Base-by-base conservation (phyloP, 768 basidiomycete genomes). In the Chalciporus chontae region DNA sequence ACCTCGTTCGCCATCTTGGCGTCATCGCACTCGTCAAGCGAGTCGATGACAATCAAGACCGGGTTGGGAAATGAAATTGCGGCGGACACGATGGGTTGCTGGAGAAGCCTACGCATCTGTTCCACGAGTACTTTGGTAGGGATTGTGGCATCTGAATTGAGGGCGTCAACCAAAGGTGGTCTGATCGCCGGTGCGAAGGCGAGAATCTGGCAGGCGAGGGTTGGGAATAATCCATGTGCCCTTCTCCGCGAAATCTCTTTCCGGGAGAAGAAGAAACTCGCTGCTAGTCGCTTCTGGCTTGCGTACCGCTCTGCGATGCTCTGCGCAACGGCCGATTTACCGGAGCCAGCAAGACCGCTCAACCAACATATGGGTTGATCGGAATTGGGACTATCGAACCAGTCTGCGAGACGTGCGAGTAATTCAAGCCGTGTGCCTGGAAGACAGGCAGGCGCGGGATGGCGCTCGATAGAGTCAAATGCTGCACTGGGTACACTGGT, bases 201-300 rank as follows among this genome's bases (percentile, higher is more conserved):
- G 29, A 61, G 48, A 14, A 71, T 45, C 44, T 71, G 69, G 41
- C 60, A 66, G 4, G 65, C 67, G 29, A 72, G 56, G 0, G 69
- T 68, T 0, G 69, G 52, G 24, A 71, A 60, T 19, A 72, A 53
- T 5, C 48, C 44, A 18, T 52, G 52, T 11, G 59, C 56, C 19
- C 48, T 55, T 18, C 65, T 60, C 19, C 66, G 58, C 8, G 45
- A 50, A 17, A 51, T 50, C 19, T 63, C 58, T 21, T 57, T 57
- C 13, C 60, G 47, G 8, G 61, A 69, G 46, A 70, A 69, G 54
- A 72, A 72, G 51, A 69, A 71, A 29, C 63, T 66, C 7, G 68
- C 69, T 14, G 65, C 66, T 4, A 71, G 61, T 13, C 60, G 62
- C 21, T 31, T 14, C 31, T 52, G 43, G 36, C 26, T 21, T 34